Evolutionary conservation across 2,329 filamentous ascomycete genomes (phyloP).

Genomic region (Beauveria caledonica): DNA sequence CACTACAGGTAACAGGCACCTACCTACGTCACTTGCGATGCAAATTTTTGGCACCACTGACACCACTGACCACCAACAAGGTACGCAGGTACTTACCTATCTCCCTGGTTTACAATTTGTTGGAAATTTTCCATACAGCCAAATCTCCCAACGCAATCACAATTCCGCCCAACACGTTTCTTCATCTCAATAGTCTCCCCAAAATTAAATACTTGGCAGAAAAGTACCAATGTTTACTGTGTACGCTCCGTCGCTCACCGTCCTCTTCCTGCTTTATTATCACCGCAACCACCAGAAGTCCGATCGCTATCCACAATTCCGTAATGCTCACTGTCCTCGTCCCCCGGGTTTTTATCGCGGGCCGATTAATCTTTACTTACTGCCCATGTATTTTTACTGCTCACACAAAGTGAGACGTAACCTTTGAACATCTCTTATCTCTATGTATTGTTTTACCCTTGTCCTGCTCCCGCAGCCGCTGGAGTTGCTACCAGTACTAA

Average conservation of each 20-base stretch:
- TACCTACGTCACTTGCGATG: not conserved
- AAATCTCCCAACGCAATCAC: conserved; percentile 10
- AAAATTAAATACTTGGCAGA: not conserved
- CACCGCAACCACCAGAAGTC: conserved; percentile 1
- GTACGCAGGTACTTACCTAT: not conserved
- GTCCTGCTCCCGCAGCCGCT: not conserved
- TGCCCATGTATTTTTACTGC: no score
- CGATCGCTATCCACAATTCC: not conserved
- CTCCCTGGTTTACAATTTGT: not conserved
- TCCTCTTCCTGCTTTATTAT: not conserved
- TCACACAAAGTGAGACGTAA: not conserved
- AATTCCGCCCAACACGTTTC: not conserved
- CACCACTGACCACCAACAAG: not conserved
- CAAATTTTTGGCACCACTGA: not conserved
- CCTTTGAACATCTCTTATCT: not conserved
- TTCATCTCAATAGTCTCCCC: no score
- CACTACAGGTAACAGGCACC: no score
- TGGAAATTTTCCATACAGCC: not conserved
- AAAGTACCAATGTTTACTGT: not conserved
- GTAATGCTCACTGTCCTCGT: not conserved
- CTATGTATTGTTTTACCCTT: not conserved
- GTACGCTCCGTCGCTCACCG: no score
- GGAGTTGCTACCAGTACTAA: not conserved
- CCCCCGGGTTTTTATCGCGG: conserved; percentile 9
- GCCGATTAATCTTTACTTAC: not conserved